Evolutionary conservation across 1,284 basidiomycete species (phyloP).

Genomic region (Cystobasidiaceae sp.): DNA sequence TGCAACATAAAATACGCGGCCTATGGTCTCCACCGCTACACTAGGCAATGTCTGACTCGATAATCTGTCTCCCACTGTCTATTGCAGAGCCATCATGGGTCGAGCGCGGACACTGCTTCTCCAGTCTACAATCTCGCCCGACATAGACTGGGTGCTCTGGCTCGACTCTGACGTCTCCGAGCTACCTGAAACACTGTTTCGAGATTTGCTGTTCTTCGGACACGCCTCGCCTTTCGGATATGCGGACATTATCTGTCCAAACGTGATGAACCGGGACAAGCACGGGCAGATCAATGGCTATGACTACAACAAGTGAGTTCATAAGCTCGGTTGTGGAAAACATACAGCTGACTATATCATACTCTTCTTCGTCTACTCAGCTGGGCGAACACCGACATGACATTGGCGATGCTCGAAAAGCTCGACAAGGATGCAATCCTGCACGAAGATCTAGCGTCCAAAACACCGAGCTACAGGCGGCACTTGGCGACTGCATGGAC

Average conservation of each 20-base stretch:
- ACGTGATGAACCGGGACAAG: slow-evolving; percentile 16
- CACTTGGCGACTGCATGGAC: too few species aligned
- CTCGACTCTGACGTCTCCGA: slow-evolving; percentile 33
- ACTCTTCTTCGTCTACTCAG: too few species aligned
- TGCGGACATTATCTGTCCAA: slow-evolving; percentile 33
- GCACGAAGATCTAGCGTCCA: too few species aligned
- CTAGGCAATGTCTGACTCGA: too few species aligned
- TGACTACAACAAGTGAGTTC: slow-evolving; percentile 19
- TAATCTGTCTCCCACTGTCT: too few species aligned
- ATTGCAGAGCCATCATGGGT: slow-evolving; percentile 35
- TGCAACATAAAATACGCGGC: too few species aligned
- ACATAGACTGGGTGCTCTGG: slow-evolving; percentile 37
- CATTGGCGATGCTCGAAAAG: too few species aligned
- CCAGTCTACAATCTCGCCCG: slow-evolving; percentile 31
- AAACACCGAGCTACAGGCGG: too few species aligned
- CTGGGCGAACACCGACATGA: too few species aligned
- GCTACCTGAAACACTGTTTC: slow-evolving; percentile 26
- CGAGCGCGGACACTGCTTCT: slow-evolving; percentile 33
- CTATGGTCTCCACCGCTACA: too few species aligned
- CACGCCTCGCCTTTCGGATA: slow-evolving; percentile 10
- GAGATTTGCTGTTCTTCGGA: slow-evolving; percentile 32
- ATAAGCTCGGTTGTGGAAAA: neutral
- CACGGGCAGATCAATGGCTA: slow-evolving; percentile 1
- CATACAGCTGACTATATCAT: neutral
- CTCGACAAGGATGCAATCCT: too few species aligned